phyloP scores from a whole-genome alignment of 1,284 basidiomycete species.

The Coniferiporia weirii region DNA sequence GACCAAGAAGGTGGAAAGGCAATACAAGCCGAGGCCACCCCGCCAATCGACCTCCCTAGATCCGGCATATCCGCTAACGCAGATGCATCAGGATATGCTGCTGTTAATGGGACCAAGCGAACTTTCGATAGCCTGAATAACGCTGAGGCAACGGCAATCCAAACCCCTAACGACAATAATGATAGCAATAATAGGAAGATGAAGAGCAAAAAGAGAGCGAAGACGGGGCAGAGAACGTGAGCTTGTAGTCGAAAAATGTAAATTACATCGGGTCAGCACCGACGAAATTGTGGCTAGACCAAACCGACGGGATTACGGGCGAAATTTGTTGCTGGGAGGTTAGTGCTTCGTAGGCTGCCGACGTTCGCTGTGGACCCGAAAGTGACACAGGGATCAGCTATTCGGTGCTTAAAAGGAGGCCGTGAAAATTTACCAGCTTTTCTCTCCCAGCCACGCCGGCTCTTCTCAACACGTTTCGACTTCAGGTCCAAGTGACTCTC shows the following conservation, averaged over 20 bases:
- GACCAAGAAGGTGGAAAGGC: no score
- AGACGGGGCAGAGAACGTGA: neutral
- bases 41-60: no score
- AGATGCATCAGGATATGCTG: neutral
- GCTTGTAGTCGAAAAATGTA: neutral
- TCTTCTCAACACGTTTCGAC: neutral
- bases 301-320: neutral
- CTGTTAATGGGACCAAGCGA: slow-evolving; percentile 7
- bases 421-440: slow-evolving; percentile 7
- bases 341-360: slow-evolving; percentile 8
- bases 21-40: no score
- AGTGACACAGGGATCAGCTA: neutral
- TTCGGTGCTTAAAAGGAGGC: neutral
- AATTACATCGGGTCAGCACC: no score
- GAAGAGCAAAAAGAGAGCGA: slow-evolving; percentile 11
- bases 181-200: neutral
- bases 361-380: slow-evolving; percentile 10
- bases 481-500: slow-evolving; percentile 2
- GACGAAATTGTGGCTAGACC: neutral
- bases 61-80: neutral
- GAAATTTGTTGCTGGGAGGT: slow-evolving; percentile 10
- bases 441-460: slow-evolving; percentile 9
- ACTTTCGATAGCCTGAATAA: neutral
- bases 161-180: neutral
- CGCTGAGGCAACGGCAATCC: neutral